These are phyloP conservation scores for Colletotrichum tofieldiae DNA, from an alignment of 2,329 filamentous ascomycete species.

Conservation along the genomic window DNA sequence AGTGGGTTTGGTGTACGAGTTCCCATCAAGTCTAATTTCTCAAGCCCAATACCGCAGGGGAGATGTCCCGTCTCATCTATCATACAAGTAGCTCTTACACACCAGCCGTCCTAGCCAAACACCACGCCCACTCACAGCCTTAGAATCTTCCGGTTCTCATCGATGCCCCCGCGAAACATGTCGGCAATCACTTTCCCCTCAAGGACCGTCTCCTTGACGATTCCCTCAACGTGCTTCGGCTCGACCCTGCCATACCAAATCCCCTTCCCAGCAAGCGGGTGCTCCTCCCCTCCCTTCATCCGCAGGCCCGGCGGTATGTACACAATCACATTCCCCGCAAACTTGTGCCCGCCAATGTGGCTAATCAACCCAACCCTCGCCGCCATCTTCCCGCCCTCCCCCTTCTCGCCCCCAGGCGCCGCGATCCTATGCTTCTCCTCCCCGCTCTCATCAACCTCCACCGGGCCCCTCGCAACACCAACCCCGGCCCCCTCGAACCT, in stretches of 20 bases:
- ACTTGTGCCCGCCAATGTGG: conserved; percentile 89
- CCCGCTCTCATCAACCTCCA: conserved; percentile 53
- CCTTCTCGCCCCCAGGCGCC: conserved; percentile 39
- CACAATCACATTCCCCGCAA: conserved; percentile 87
- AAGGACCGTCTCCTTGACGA: conserved; percentile 79
- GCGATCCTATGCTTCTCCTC: conserved; percentile 27
- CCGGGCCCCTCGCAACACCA: conserved; percentile 63
- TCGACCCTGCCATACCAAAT: conserved; percentile 89
- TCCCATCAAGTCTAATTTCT: neutral
- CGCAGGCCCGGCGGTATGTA: conserved; percentile 76
- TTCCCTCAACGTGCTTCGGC: conserved; percentile 81
- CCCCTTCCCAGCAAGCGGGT: conserved; percentile 78
- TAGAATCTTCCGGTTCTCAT: conserved; percentile 67
- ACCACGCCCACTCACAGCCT: conserved; percentile 51
- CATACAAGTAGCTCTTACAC: conserved; percentile 18
- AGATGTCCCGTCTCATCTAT: neutral
- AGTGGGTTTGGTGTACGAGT: neutral
- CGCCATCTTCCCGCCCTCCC: conserved; percentile 48
- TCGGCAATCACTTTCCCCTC: conserved; percentile 78
- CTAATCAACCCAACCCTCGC: conserved; percentile 80
- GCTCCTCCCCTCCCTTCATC: conserved; percentile 57
- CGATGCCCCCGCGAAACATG: conserved; percentile 80
- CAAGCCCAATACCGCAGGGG: neutral
- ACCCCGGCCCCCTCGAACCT: conserved; percentile 68
- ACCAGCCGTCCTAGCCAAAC: neutral